phyloP scores from a whole-genome alignment of 2,329 filamentous ascomycete genomes.

The Microascus cirrosus region DNA sequence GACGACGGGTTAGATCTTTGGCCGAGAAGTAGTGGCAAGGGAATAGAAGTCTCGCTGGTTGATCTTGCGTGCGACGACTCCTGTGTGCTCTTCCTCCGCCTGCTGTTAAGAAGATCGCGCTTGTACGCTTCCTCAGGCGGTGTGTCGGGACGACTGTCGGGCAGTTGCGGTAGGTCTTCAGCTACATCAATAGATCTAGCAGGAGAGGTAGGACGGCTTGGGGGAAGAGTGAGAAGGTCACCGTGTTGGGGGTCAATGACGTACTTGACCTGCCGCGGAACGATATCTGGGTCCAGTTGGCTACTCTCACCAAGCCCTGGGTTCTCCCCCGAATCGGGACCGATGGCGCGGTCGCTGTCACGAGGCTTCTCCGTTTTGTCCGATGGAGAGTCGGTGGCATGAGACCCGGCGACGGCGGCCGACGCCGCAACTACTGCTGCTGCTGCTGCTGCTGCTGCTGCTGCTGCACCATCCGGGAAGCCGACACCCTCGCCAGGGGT shows the following conservation, averaged over 20 bases:
- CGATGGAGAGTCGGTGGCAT: slow-evolving; percentile 32
- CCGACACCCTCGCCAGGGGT: slow-evolving; percentile 61
- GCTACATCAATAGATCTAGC: slow-evolving; percentile 11
- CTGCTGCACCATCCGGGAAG: slow-evolving; percentile 28
- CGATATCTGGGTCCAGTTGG: slow-evolving; percentile 45
- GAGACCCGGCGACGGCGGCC: slow-evolving; percentile 26
- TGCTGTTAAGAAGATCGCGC: slow-evolving; percentile 13
- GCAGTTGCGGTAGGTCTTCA: slow-evolving; percentile 39
- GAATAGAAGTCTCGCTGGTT: slow-evolving; percentile 46
- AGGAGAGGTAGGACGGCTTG: slow-evolving; percentile 44
- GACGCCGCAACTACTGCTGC: slow-evolving; percentile 28
- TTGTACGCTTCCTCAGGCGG: slow-evolving; percentile 14
- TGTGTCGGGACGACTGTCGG: slow-evolving; percentile 49
- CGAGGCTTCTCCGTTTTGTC: slow-evolving; percentile 23
- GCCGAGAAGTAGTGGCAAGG: slow-evolving; percentile 42
- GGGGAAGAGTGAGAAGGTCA: slow-evolving; percentile 52
- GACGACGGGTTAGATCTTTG: slow-evolving; percentile 32
- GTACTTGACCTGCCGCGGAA: slow-evolving; percentile 46
- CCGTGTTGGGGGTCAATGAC: slow-evolving; percentile 57
- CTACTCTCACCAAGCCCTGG: slow-evolving; percentile 10
- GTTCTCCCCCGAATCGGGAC: slow-evolving; percentile 8
- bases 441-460: slow-evolving; percentile 30
- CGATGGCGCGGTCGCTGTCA: slow-evolving; percentile 8
- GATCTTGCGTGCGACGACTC: slow-evolving; percentile 28
- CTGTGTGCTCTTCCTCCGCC: slow-evolving; percentile 19